A percentile compares a stretch with the other conserved stretches of the same genome.
Conservation (phyloP, 768 basidiomycete genomes). For the Mycena albidolilacea region DNA sequence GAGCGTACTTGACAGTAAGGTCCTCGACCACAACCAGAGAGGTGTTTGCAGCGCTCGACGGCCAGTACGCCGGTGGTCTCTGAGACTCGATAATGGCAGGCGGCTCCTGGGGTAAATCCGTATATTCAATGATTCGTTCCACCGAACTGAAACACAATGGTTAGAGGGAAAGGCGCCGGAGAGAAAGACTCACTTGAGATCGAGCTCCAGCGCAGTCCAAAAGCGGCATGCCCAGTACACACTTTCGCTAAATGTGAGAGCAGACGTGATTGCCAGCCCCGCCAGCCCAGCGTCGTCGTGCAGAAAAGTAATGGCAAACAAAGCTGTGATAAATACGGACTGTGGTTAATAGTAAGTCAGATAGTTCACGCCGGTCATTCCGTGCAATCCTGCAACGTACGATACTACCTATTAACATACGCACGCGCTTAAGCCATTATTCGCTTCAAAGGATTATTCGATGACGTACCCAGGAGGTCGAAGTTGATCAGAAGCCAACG, state of each 20-base stretch:
- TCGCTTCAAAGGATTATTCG: too few relatives aligned
- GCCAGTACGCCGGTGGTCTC: slow-evolving; percentile 77
- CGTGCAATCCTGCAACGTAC: too few relatives aligned
- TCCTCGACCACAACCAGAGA: slow-evolving; percentile 79
- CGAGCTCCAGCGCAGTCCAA: neutral
- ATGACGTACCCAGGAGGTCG: slow-evolving; percentile 19
- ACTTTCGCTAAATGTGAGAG: slow-evolving; percentile 62
- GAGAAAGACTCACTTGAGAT: neutral
- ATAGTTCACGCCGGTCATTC: neutral
- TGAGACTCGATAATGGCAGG: slow-evolving; percentile 79
- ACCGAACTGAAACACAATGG: slow-evolving; percentile 54
- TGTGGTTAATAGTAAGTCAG: neutral
- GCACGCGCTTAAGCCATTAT: too few relatives aligned
- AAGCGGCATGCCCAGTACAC: neutral
- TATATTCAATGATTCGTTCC: slow-evolving; percentile 89
- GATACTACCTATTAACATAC: too few relatives aligned
- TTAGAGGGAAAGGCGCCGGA: too few relatives aligned
- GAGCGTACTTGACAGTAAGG: slow-evolving; percentile 85
- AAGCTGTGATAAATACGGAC: slow-evolving; percentile 69
- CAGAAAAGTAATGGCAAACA: neutral
- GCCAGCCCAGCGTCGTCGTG: too few relatives aligned
- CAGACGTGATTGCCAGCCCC: neutral
- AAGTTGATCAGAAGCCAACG: slow-evolving; percentile 29
- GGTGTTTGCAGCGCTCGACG: slow-evolving; percentile 53
- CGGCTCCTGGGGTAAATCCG: slow-evolving; percentile 90